Conservation (phyloP, 2,329 filamentous ascomycete genomes). For the Fusarium tuaranense region DNA sequence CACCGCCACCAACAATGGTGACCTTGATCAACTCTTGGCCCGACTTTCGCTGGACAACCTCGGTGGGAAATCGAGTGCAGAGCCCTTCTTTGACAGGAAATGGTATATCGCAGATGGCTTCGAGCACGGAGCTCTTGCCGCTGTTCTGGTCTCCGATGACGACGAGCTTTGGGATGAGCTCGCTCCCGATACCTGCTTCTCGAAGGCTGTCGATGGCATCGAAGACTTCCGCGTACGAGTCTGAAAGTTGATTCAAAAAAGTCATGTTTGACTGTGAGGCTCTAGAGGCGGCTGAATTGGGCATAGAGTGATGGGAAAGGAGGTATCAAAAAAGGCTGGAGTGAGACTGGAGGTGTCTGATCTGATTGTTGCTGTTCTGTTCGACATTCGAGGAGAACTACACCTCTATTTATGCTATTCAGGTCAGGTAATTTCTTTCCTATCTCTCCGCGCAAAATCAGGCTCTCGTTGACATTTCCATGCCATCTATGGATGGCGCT, state of each 20-base stretch:
- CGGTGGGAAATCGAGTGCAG: slow-evolving; percentile 72
- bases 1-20: slow-evolving; percentile 17
- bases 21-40: slow-evolving; percentile 48
- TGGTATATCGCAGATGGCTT: slow-evolving; percentile 69
- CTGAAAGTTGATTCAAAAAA: background rate
- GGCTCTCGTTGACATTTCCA: background rate
- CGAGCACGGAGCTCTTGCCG: slow-evolving; percentile 73
- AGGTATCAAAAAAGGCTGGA: background rate
- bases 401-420: background rate
- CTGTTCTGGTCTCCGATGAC: slow-evolving; percentile 70
- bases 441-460: background rate
- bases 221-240: slow-evolving; percentile 19
- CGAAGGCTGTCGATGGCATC: slow-evolving; percentile 51
- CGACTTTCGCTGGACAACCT: slow-evolving; percentile 63
- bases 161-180: slow-evolving; percentile 58
- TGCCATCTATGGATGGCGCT: background rate
- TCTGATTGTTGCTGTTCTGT: background rate
- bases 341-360: background rate
- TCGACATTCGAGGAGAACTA: no score
- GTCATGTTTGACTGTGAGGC: no score
- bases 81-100: slow-evolving; percentile 69
- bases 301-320: no score
- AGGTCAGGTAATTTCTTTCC: no score
- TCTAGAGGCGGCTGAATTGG: no score
- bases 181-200: slow-evolving; percentile 46